Conservation (phyloP, 2,329 filamentous ascomycete species). For the Beauveria sp. region DNA sequence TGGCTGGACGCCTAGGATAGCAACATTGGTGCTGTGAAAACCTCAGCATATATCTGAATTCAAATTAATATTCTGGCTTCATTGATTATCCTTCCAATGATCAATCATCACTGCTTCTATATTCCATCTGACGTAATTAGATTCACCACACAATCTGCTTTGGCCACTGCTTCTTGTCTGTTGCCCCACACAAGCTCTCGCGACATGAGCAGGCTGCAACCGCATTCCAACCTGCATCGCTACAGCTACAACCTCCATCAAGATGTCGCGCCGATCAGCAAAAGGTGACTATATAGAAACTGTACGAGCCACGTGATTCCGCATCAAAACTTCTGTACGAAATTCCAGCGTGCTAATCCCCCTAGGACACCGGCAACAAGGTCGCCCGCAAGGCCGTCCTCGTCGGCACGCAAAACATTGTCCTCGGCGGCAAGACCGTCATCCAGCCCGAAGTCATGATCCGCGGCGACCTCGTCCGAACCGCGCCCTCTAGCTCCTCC, state of each 20-base stretch:
- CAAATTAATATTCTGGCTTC: too few species aligned
- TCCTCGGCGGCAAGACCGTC: slow-evolving; percentile 90
- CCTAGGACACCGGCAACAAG: slow-evolving; percentile 93
- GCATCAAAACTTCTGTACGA: background rate
- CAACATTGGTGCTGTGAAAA: too few species aligned
- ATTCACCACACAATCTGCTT: too few species aligned
- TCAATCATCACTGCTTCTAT: too few species aligned
- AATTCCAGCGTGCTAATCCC: background rate
- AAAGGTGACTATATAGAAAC: slow-evolving; percentile 98
- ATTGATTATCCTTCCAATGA: too few species aligned
- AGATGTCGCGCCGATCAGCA: slow-evolving; percentile 66
- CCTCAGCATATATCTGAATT: too few species aligned
- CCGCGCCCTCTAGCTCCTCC: slow-evolving; percentile 36
- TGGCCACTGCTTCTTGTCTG: background rate
- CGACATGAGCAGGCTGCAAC: background rate
- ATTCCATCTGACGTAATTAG: too few species aligned
- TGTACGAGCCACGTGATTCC: slow-evolving; percentile 39
- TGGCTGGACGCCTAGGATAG: too few species aligned
- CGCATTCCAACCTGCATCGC: slow-evolving; percentile 6
- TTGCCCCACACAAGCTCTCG: slow-evolving; percentile 5
- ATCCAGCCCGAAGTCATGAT: slow-evolving; percentile 94
- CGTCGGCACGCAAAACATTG: slow-evolving; percentile 94
- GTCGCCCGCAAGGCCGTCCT: slow-evolving; percentile 88
- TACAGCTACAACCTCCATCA: slow-evolving; percentile 17
- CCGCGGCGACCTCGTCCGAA: slow-evolving; percentile 74